Conservation (phyloP, 805 yeast species). For the Candida palmyrensis region DNA sequence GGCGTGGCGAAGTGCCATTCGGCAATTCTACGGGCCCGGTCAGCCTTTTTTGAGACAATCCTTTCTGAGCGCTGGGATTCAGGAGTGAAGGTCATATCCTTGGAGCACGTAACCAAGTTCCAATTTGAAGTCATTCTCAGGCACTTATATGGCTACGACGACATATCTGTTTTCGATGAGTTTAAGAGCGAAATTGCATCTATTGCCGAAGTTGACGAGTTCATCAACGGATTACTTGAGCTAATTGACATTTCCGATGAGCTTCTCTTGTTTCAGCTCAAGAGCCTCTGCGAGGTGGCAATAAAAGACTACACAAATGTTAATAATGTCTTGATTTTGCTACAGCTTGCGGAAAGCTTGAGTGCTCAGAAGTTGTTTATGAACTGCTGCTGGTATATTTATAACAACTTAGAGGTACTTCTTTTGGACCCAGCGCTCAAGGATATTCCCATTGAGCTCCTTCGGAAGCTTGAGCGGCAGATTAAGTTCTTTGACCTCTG, state of each 20-base stretch:
- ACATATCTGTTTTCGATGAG: conserved; percentile 33
- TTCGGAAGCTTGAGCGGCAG: conserved; percentile 22
- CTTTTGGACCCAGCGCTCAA: conserved; percentile 41
- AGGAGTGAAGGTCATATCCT: conserved; percentile 22
- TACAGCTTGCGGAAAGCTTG: conserved; percentile 48
- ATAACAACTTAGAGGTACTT: conserved; percentile 57
- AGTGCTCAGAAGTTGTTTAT: conserved; percentile 52
- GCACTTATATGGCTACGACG: conserved; percentile 54
- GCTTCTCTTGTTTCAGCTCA: conserved; percentile 53
- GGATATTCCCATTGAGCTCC: conserved; percentile 21
- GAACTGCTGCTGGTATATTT: conserved; percentile 64
- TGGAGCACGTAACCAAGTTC: conserved; percentile 35
- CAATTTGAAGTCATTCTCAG: conserved; percentile 48
- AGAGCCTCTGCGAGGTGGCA: conserved; percentile 55
- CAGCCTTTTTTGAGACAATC: conserved; percentile 58
- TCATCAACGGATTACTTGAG: conserved; percentile 52
- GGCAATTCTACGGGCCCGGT: conserved; percentile 48
- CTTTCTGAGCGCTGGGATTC: conserved; percentile 52
- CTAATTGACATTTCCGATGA: conserved; percentile 60
- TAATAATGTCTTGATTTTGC: conserved; percentile 55
- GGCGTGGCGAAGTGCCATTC: conserved; percentile 46
- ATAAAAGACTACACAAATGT: conserved; percentile 50
- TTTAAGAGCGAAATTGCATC: conserved; percentile 13
- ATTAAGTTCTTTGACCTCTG: conserved; percentile 23
- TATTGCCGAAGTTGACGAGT: conserved; percentile 27